phyloP scores from a whole-genome alignment of 2,329 filamentous ascomycete species.

The Aspergillus sergii region DNA sequence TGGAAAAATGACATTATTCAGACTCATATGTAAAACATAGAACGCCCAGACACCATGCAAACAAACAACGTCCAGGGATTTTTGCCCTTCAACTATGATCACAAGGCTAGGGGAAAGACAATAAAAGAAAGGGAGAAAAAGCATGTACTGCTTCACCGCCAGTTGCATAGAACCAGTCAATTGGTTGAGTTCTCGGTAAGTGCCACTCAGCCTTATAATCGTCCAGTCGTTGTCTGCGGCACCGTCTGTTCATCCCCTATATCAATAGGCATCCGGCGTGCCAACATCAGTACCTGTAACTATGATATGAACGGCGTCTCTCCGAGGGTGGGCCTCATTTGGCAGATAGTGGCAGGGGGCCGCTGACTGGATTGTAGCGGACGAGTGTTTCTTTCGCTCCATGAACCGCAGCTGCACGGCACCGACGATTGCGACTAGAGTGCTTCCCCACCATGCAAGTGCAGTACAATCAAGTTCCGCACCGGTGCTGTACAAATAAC shows the following conservation, averaged over 20 bases:
- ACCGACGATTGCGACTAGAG: slow-evolving; percentile 58
- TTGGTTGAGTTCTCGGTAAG: neutral
- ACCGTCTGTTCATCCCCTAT: neutral
- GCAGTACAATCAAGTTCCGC: slow-evolving; percentile 60
- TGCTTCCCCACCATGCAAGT: slow-evolving; percentile 65
- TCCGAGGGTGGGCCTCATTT: slow-evolving; percentile 19
- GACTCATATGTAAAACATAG: neutral
- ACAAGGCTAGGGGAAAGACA: neutral
- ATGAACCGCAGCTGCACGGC: slow-evolving; percentile 60
- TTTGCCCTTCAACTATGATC: neutral
- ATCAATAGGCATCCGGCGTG: neutral
- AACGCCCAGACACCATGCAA: slow-evolving; percentile 12
- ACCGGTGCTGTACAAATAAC: slow-evolving; percentile 66
- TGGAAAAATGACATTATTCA: neutral
- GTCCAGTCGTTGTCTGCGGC: neutral
- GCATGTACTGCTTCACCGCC: neutral
- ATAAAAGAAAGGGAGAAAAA: neutral
- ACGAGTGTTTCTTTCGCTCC: slow-evolving; percentile 50
- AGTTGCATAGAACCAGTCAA: neutral
- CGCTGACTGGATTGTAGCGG: slow-evolving; percentile 40
- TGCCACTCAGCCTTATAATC: neutral
- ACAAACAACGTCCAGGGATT: neutral
- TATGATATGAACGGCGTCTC: slow-evolving; percentile 32
- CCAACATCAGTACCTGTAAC: slow-evolving; percentile 28
- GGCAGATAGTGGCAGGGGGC: slow-evolving; percentile 30